These are phyloP conservation scores for Candida easanensis DNA, from an alignment of 805 yeast species.

Conservation along the genomic window DNA sequence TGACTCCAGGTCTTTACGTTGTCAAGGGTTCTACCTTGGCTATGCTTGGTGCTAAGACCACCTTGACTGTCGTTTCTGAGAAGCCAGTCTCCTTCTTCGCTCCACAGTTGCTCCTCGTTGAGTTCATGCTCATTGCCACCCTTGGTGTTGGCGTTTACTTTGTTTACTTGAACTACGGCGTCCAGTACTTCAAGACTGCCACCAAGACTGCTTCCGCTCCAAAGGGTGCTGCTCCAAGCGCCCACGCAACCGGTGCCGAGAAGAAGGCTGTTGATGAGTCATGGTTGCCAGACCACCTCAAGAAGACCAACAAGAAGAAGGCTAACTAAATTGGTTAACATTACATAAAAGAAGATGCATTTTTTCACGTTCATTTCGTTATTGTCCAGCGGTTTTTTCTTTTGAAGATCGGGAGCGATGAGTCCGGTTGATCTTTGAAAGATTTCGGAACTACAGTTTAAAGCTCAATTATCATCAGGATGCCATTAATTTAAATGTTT, in stretches of 20 bases:
- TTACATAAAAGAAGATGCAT: not conserved
- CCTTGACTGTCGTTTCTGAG: conserved; percentile 58
- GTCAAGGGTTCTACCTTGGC: conserved; percentile 47
- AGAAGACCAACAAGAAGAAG: conserved; percentile 30
- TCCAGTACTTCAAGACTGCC: conserved; percentile 39
- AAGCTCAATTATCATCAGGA: no score
- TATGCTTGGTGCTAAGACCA: conserved; percentile 55
- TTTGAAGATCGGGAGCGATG: no score
- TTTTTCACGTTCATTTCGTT: not conserved
- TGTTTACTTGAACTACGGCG: conserved; percentile 42
- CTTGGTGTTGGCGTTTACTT: conserved; percentile 50
- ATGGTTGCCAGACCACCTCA: conserved; percentile 62
- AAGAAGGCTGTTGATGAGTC: conserved; percentile 40
- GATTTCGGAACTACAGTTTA: no score
- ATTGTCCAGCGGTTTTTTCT: no score
- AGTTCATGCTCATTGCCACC: conserved; percentile 47
- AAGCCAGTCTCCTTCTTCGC: conserved; percentile 66
- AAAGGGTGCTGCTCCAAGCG: conserved; percentile 9
- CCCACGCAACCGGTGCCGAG: conserved; percentile 17
- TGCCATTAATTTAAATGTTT: no score
- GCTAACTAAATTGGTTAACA: conserved; percentile 7
- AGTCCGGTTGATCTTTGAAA: no score
- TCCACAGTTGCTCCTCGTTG: conserved; percentile 68
- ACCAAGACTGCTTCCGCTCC: conserved; percentile 27
- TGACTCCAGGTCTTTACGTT: conserved; percentile 60